Base-by-base conservation (phyloP, 331 rosid genomes). In the Telfairia occidentalis region DNA sequence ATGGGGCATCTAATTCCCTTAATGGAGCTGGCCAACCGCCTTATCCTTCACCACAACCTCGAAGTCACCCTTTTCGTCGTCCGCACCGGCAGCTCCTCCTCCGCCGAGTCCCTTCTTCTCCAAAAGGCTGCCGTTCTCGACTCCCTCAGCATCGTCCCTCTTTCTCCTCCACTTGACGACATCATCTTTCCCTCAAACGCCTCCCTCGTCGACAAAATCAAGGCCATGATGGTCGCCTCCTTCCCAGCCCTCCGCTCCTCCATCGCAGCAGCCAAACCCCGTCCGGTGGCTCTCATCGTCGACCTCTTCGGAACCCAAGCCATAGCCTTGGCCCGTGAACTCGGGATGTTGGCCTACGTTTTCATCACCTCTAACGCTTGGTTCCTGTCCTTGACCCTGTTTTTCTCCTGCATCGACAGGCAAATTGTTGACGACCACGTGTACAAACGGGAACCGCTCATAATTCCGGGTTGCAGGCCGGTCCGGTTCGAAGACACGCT, bases 1-100 rank as follows among this genome's bases (percentile, higher is more conserved):
- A 67, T 88, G 38, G 88, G 87, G 2, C 92, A 88, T 30, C 81
- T 84, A n/a, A 75, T 84, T 54, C 90, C 88, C 0, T 18, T 73
- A 1, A 78, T 84, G 2, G 88, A 86, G 32, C 82, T 88, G 0
- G 87, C 76, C 0, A 76, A 82, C 2, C 87, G 81, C 28, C 71
- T 87, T 2, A 73, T 57, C 71, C 16, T 29, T 19, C 86, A 59
- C 5, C 84, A 72, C 48, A 72, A 75, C 21, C 82, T 87, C 63
- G 74, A 77, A n/a, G 63, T 54, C 59, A 85, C 87, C 0, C 43
- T 87, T 83, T 77, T 79, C 15, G 77, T 75, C 75, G 49, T 84
- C 49, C n/a, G 82, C 58, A 55, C 84, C 13, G 74, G 42, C 75
- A 38, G 79, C 61, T 84, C 80, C 67, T 79, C 90, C 19, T 12